Conservation (phyloP, 2,329 filamentous ascomycete genomes). For the Penicillium sp. region DNA sequence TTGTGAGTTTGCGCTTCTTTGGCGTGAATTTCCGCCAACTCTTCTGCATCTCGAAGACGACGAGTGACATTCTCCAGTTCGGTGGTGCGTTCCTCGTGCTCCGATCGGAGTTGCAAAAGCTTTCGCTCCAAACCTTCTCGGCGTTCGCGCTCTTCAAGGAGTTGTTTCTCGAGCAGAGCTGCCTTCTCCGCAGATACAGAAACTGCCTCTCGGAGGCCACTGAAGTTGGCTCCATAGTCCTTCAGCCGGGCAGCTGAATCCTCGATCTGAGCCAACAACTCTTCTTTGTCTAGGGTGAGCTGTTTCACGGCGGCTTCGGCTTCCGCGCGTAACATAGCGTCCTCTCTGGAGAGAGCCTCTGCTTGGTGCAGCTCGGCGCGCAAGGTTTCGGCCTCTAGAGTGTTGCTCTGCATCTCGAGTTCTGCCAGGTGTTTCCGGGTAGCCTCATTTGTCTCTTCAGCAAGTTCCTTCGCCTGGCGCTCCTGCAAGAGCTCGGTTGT, state of each 20-base stretch:
- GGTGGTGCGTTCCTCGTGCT: constrained; percentile 74
- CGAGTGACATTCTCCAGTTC: constrained; percentile 73
- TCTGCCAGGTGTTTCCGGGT: constrained; percentile 79
- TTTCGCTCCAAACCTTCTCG: constrained; percentile 73
- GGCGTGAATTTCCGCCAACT: constrained; percentile 80
- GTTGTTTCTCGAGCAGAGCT: constrained; percentile 69
- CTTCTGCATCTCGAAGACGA: constrained; percentile 78
- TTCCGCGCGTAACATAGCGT: constrained; percentile 72
- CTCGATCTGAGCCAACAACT: constrained; percentile 65
- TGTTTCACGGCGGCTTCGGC: constrained; percentile 70
- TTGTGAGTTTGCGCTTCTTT: constrained; percentile 83
- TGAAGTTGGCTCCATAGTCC: constrained; percentile 67
- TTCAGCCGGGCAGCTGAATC: constrained; percentile 64
- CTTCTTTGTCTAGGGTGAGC: constrained; percentile 79
- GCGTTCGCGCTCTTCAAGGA: constrained; percentile 71
- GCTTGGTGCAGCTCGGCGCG: constrained; percentile 78
- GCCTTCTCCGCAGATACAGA: constrained; percentile 74
- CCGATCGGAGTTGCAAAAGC: constrained; percentile 69
- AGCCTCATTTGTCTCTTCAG: constrained; percentile 80
- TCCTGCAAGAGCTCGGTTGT: constrained; percentile 73
- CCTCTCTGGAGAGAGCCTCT: constrained; percentile 74
- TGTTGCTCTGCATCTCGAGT: constrained; percentile 77
- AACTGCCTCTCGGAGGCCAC: constrained; percentile 72
- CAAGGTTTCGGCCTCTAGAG: constrained; percentile 78
- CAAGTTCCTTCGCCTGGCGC: constrained; percentile 72